Evolutionary conservation across 1,139 yeast species (phyloP).

Genomic region (Suhomyces wounanorum): DNA sequence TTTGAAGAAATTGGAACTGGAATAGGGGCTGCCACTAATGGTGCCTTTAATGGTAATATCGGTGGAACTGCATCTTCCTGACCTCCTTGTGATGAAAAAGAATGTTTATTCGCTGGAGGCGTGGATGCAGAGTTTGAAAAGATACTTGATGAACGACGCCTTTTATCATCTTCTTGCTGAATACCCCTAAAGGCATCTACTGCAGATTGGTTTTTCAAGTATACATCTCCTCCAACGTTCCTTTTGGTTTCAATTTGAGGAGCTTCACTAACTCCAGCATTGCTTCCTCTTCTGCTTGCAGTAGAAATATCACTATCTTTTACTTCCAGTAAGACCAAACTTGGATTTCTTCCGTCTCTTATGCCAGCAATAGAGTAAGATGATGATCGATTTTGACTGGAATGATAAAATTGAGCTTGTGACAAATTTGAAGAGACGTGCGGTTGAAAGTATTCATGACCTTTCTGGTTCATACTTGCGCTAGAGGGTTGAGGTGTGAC

Average conservation of each 20-base stretch:
- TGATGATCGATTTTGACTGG: conserved; percentile 18
- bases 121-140: conserved; percentile 21
- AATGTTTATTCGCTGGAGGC: conserved; percentile 17
- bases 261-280: conserved; percentile 44
- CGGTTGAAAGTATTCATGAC: conserved; percentile 9
- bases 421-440: conserved; percentile 10
- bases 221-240: conserved; percentile 58
- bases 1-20: conserved; percentile 17
- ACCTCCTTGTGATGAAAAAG: conserved; percentile 21
- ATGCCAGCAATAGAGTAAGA: conserved; percentile 35
- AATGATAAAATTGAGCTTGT: conserved; percentile 2
- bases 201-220: conserved; percentile 49
- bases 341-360: conserved; percentile 33
- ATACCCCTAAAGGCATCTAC: conserved; percentile 54
- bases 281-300: conserved; percentile 38
- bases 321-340: conserved; percentile 36
- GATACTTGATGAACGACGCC: conserved; percentile 42
- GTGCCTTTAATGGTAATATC: neutral
- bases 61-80: conserved; percentile 4
- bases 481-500: conserved; percentile 1
- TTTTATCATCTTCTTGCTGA: conserved; percentile 47
- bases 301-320: conserved; percentile 32
- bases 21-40: conserved; percentile 22
- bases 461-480: neutral
- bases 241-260: conserved; percentile 52